Conservation (phyloP, 768 basidiomycete genomes). For the Lactifluus subvellereus region DNA sequence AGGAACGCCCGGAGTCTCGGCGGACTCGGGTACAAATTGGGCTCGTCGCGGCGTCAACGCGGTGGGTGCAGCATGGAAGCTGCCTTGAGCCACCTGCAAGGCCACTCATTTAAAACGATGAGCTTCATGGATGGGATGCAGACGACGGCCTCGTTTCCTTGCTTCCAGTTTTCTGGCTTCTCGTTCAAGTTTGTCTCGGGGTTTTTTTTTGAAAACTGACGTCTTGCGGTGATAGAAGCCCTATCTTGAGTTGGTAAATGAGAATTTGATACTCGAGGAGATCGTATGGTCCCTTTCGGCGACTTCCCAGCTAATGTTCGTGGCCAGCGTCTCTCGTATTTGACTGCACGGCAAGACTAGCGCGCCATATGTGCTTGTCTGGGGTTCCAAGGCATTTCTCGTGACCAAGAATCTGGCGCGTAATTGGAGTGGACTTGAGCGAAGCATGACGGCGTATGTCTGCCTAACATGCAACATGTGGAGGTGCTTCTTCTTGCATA, state of each 20-base stretch:
- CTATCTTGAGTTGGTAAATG: constrained; percentile 1
- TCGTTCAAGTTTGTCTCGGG: neutral
- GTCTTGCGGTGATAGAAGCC: constrained; percentile 21
- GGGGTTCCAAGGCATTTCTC: neutral
- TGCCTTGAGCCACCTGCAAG: neutral
- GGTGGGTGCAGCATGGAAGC: constrained; percentile 6
- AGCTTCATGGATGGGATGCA: neutral
- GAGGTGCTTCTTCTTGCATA: constrained; percentile 7
- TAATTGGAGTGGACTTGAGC: constrained; percentile 5
- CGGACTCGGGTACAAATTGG: constrained; percentile 3
- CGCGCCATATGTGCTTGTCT: neutral
- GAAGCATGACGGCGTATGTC: constrained; percentile 12
- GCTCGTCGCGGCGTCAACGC: constrained; percentile 9
- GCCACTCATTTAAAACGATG: neutral
- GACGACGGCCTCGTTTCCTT: constrained; percentile 4
- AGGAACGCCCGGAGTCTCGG: constrained; percentile 9
- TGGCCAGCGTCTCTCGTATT: neutral
- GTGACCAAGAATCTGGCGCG: neutral
- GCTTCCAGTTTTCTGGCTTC: constrained; percentile 9
- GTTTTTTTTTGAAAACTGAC: neutral
- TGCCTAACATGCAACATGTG: constrained; percentile 2
- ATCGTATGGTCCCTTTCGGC: constrained; percentile 9
- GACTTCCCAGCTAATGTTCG: constrained; percentile 9
- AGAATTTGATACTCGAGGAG: constrained; percentile 1
- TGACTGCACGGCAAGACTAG: neutral